Base-by-base conservation (phyloP, 208 protist genomes). In the Crithidia sp. region DNA sequence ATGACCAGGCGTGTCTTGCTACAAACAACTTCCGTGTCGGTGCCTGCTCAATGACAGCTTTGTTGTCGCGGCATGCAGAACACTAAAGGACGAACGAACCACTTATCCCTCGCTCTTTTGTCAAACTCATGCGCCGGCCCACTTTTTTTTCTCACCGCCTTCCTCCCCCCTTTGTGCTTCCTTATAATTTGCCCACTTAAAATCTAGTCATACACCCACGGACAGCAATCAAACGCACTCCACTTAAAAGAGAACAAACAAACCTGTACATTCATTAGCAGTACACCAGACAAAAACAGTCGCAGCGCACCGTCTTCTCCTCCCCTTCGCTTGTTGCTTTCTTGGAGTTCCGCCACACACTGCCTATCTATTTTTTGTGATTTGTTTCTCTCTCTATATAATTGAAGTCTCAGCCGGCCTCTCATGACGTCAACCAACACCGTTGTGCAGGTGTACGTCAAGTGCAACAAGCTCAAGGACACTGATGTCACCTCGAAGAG, bases 391-490 rank as follows among this genome's bases (percentile, higher is more conserved):
- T 12, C 39, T 39, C 17, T 55, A 28, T 55, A 55, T 55, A 5
- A 55, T 5, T 55, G 12, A 7, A 28, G n/a, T 28, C 28, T 28
- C 28, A 28, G 28, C 28, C 28, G 28, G 28, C 28, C 57, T 5
- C 14, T 7, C 6, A 66, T 66, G 61, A 19, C 43, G 4, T 7
- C 5, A 4, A 66, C 61, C 3, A 9, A 66, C 45, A 54, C 61
- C 5, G 36, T 47, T 4, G 61, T 55, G 61, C 61, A 66, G 39
- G 13, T 66, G 45, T 66, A 47, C 5, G 4, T 66, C 16, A 55
- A 39, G 61, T 66, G 61, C 19, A 16, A 52, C 14, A 55, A 55
- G 61, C 45, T 66, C 16, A 66, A 43, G 8, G 61, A 66, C 28
- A 44, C 45, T 3, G 43, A 66, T 44, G 17, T 55, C 2, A 55